phyloP scores from a whole-genome alignment of 805 yeast species.

The Candida khao-thaluensis region DNA sequence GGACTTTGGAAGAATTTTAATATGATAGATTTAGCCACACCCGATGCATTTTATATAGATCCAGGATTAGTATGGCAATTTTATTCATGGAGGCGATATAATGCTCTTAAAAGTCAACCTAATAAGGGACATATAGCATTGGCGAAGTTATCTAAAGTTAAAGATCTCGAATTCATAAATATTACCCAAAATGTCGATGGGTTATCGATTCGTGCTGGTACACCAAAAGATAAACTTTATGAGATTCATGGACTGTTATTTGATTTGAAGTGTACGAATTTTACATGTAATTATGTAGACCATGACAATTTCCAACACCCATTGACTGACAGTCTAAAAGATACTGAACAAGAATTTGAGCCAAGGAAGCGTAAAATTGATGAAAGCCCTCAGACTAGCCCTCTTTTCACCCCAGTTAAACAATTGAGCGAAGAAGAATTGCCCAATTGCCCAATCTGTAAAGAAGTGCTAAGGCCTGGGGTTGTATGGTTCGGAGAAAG shows the following conservation, averaged over 20 bases:
- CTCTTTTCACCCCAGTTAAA: slow-evolving; percentile 49
- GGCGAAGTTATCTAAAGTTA: slow-evolving; percentile 52
- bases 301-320: slow-evolving; percentile 56
- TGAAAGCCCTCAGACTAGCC: slow-evolving; percentile 19
- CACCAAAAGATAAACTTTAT: slow-evolving; percentile 48
- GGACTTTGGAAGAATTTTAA: slow-evolving; percentile 79
- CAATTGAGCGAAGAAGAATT: slow-evolving; percentile 49
- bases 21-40: slow-evolving; percentile 84
- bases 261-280: slow-evolving; percentile 70
- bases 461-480: slow-evolving; percentile 73
- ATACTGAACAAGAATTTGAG: slow-evolving; percentile 37
- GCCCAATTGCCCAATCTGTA: slow-evolving; percentile 78
- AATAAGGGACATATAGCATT: slow-evolving; percentile 72
- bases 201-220: slow-evolving; percentile 63
- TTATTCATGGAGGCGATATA: slow-evolving; percentile 65
- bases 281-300: slow-evolving; percentile 64
- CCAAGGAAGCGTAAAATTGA: slow-evolving; percentile 12
- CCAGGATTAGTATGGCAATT: slow-evolving; percentile 92
- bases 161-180: slow-evolving; percentile 48
- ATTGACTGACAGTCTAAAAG: slow-evolving; percentile 51
- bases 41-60: slow-evolving; percentile 81
- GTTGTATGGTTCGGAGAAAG: slow-evolving; percentile 97
- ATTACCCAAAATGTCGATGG: slow-evolving; percentile 87
- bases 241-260: slow-evolving; percentile 83
- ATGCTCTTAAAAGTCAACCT: slow-evolving; percentile 67